These are phyloP conservation scores for Neltuma alba DNA, from an alignment of 306 rosid genomes.

Conservation along the genomic window DNA sequence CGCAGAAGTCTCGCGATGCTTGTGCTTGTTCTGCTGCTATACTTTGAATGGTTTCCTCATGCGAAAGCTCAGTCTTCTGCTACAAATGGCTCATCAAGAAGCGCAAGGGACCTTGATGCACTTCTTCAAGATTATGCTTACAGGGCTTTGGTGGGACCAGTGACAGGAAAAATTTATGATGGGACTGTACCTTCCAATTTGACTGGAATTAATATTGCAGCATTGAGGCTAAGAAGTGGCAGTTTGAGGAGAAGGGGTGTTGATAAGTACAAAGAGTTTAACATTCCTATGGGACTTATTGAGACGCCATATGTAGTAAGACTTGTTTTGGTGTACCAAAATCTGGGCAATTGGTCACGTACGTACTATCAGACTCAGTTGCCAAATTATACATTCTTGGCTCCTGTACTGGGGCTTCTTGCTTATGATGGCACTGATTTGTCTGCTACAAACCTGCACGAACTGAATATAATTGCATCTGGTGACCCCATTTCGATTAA, in stretches of 20 bases:
- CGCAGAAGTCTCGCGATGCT: constrained; percentile 58
- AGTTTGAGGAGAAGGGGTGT: constrained; percentile 79
- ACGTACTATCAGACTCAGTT: constrained; percentile 59
- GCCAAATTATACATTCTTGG: constrained; percentile 64
- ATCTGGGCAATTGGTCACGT: constrained; percentile 67
- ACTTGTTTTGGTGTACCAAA: constrained; percentile 89
- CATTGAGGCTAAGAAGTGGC: constrained; percentile 81
- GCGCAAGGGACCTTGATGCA: constrained; percentile 48
- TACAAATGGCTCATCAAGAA: constrained; percentile 30
- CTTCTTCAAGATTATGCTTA: constrained; percentile 64
- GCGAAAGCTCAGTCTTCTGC: constrained; percentile 48
- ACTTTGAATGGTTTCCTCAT: constrained; percentile 48
- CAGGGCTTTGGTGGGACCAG: constrained; percentile 56
- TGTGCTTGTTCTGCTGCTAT: constrained; percentile 44
- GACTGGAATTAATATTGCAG: constrained; percentile 53
- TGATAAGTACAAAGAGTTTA: constrained; percentile 62
- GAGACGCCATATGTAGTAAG: constrained; percentile 76
- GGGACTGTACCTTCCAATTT: constrained; percentile 56
- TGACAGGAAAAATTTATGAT: constrained; percentile 56
- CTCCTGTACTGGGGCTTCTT: constrained; percentile 87
- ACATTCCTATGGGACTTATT: constrained; percentile 52
- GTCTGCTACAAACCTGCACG: constrained; percentile 55
- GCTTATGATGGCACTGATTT: constrained; percentile 74
- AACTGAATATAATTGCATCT: constrained; percentile 51
- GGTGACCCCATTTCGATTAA: constrained; percentile 53